A percentile compares a stretch with the other conserved stretches of the same genome.
These are phyloP conservation scores for Leucosporidium scottii DNA, from an alignment of 768 basidiomycete genomes.

Conservation along the genomic window DNA sequence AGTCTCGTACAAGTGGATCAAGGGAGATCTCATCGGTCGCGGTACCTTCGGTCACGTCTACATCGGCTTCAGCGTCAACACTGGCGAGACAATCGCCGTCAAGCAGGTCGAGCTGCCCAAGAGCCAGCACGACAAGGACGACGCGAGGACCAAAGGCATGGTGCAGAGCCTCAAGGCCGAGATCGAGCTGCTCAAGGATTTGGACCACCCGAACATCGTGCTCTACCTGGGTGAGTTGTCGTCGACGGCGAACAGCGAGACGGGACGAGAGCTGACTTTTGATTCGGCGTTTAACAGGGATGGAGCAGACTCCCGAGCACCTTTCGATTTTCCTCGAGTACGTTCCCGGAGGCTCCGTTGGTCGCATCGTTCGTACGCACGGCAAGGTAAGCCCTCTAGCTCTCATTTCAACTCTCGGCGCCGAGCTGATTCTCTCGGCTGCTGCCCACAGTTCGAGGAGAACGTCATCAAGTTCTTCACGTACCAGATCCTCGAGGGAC, in stretches of 20 bases:
- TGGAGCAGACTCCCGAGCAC: conserved; percentile 38
- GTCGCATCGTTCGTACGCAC: conserved; percentile 79
- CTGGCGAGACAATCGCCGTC: conserved; percentile 98
- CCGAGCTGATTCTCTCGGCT: not conserved
- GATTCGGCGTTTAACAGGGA: conserved; percentile 5
- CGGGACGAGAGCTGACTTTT: not conserved
- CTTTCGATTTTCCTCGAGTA: conserved; percentile 85
- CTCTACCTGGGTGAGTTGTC: conserved; percentile 68
- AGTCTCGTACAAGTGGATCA: conserved; percentile 90
- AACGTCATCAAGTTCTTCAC: conserved; percentile 89
- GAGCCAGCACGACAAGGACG: conserved; percentile 83
- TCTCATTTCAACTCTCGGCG: not conserved
- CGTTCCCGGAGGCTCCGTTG: conserved; percentile 93
- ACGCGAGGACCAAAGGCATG: conserved; percentile 71
- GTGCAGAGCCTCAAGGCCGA: conserved; percentile 90
- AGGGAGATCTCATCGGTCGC: conserved; percentile 93
- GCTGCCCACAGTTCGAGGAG: conserved; percentile 59
- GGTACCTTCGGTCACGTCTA: conserved; percentile 97
- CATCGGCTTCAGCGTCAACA: conserved; percentile 88
- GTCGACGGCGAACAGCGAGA: not conserved
- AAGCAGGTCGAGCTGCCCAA: conserved; percentile 96
- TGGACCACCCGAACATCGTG: conserved; percentile 96
- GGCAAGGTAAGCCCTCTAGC: conserved; percentile 49
- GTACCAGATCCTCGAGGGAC: conserved; percentile 77
- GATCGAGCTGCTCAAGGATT: conserved; percentile 89